Base-by-base conservation (phyloP, 2,329 filamentous ascomycete species). In the Cladobotryum mycophilum region DNA sequence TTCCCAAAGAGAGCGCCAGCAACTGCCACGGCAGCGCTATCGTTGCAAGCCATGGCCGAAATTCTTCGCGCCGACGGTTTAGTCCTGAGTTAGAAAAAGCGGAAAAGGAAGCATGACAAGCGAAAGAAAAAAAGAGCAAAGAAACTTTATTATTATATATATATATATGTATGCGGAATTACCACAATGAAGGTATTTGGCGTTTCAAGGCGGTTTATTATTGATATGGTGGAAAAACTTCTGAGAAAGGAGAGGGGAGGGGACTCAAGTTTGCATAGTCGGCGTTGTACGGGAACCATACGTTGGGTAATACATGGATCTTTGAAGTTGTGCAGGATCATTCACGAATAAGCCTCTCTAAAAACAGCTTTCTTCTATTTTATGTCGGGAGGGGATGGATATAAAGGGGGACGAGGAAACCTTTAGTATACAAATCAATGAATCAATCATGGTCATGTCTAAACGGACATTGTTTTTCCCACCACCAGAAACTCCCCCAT, bases 1-100 rank as follows among this genome's bases (percentile, higher is more conserved):
- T 84, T 93, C 45, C 89, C 89, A 1, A 70, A 70, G 22, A 75
- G 71, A 50, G 76, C 75, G 1, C 67, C 71, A 2, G 65, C 70
- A 17, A 72, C 74, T 47, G 75, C 73, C 1, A 66, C 72, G 1
- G 78, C 76, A 1, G 76, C 76, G 2, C 71, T 71, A 37, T 76
- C 77, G 5, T 62, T 85, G 41, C 65, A 70, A 49, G 78, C 81
- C 1, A 61, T 83, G 41, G 79, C 73, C 2, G 74, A 80, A 53
- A 67, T 80, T 12, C 64, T 83, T n/a, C 71, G 70, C 54, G 67
- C 67, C 37, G 74, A 79, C 53, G 68, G 80, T 0, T 55, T 83
- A 47, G 65, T 71, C 47, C 61, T 82, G 57, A 62, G 58, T 46
- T 74, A 57, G 54, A 30, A 30, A 30, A 30, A 30, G 25, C 25